Conservation (phyloP, 306 rosid genomes). For the Quercus bicolor region DNA sequence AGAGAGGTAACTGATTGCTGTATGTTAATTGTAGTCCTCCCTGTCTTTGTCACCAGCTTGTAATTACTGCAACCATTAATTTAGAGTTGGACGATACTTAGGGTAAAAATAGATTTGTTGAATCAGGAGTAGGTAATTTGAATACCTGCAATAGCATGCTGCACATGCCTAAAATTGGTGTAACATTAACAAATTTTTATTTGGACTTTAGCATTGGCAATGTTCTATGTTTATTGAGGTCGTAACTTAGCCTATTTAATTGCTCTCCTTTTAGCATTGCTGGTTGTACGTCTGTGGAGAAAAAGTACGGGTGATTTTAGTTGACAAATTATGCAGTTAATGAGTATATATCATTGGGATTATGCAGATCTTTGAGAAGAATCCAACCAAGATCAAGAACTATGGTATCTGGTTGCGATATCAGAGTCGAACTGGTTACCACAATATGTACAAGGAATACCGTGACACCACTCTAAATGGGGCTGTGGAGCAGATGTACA, state of each 20-base stretch:
- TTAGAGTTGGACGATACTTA: neutral
- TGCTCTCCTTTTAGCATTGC: neutral
- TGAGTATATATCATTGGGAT: neutral
- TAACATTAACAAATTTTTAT: neutral
- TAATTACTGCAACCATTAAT: neutral
- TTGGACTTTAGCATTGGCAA: neutral
- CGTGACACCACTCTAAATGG: constrained; percentile 89
- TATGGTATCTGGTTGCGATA: constrained; percentile 87
- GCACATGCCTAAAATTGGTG: neutral
- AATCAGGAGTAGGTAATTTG: neutral
- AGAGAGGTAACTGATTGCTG: neutral
- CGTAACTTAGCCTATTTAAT: neutral
- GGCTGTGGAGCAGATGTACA: constrained; percentile 75
- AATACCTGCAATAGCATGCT: neutral
- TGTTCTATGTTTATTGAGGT: neutral
- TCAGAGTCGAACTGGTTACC: constrained; percentile 88
- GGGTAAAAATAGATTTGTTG: neutral
- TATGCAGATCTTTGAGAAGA: constrained; percentile 79
- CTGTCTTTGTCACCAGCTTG: neutral
- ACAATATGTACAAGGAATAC: constrained; percentile 92
- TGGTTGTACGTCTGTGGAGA: neutral
- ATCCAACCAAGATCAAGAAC: constrained; percentile 79
- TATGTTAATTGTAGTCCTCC: neutral
- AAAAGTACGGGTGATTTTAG: neutral
- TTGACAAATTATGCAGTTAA: neutral